These are phyloP conservation scores for Coemansia sp. DNA, from an alignment of 192 early-diverging fungal genomes.

Conservation along the genomic window DNA sequence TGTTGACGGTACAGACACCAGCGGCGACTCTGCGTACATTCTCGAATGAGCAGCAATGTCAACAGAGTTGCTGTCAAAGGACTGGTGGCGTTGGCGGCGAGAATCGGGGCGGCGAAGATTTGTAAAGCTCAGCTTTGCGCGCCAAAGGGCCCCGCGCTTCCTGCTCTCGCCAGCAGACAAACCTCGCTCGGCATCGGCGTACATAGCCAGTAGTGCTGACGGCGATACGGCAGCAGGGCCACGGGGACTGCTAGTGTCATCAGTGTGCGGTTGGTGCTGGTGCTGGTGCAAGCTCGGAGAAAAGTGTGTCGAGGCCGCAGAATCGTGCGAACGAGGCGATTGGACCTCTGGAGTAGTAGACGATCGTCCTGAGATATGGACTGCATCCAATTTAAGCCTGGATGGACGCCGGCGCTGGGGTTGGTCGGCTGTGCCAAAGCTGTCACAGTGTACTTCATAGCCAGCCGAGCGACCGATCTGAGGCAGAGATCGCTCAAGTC, in stretches of 20 bases:
- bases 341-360: neutral
- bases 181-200: neutral
- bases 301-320: conserved; percentile 2
- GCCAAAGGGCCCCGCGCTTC: conserved; percentile 44
- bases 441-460: neutral
- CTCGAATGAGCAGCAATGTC: conserved; percentile 44
- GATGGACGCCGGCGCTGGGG: conserved; percentile 25
- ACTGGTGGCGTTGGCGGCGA: conserved; percentile 43
- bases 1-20: conserved; percentile 39
- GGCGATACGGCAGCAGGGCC: conserved; percentile 5
- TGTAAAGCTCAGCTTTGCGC: conserved; percentile 51
- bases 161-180: conserved; percentile 27
- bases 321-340: neutral
- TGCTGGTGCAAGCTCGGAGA: neutral
- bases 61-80: conserved; percentile 44
- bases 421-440: conserved; percentile 6
- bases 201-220: conserved; percentile 5
- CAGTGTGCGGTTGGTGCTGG: neutral
- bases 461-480: conserved; percentile 8
- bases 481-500: conserved; percentile 10
- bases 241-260: neutral
- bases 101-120: conserved; percentile 49
- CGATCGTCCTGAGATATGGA: neutral
- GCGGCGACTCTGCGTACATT: conserved; percentile 40
- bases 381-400: conserved; percentile 11